Evolutionary conservation across 352 stramenopile genomes (phyloP).

Genomic region (Globisporangium cystogenes): DNA sequence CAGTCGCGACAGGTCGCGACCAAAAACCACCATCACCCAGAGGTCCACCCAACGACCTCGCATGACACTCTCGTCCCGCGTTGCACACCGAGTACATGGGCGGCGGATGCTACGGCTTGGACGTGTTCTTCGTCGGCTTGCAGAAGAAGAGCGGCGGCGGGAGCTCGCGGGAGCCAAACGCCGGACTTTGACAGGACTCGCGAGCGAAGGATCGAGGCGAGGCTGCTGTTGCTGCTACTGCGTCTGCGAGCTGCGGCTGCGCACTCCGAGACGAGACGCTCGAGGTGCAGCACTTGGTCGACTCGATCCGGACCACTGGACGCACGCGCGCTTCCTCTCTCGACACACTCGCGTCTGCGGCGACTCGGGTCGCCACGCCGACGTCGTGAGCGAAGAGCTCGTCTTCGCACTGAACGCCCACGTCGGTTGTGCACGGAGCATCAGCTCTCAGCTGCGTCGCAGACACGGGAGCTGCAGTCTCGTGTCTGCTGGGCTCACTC

Average conservation of each 20-base stretch:
- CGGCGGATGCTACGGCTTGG: background rate
- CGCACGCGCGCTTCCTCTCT: background rate
- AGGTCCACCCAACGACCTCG: too few species aligned
- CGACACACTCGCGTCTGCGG: too few species aligned
- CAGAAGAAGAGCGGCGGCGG: slow-evolving; percentile 46
- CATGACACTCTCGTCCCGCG: too few species aligned
- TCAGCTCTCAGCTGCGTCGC: too few species aligned
- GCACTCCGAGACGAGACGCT: background rate
- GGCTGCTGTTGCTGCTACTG: background rate
- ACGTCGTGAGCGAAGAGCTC: background rate
- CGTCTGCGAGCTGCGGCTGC: background rate
- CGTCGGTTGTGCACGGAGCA: slow-evolving; percentile 9
- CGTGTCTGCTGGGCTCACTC: background rate
- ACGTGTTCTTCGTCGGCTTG: slow-evolving; percentile 18
- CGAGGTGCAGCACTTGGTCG: background rate
- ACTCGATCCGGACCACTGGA: slow-evolving; percentile 4
- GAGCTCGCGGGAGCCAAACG: slow-evolving; percentile 13
- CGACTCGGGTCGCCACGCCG: background rate
- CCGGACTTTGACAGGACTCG: background rate
- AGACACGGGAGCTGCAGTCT: background rate
- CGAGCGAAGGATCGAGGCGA: background rate
- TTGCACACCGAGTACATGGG: too few species aligned
- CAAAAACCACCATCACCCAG: too few species aligned
- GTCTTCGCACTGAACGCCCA: slow-evolving; percentile 28
- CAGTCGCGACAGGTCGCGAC: background rate